Conservation (phyloP, 106 monocot genomes). For the Platanthera guangdongensis region DNA sequence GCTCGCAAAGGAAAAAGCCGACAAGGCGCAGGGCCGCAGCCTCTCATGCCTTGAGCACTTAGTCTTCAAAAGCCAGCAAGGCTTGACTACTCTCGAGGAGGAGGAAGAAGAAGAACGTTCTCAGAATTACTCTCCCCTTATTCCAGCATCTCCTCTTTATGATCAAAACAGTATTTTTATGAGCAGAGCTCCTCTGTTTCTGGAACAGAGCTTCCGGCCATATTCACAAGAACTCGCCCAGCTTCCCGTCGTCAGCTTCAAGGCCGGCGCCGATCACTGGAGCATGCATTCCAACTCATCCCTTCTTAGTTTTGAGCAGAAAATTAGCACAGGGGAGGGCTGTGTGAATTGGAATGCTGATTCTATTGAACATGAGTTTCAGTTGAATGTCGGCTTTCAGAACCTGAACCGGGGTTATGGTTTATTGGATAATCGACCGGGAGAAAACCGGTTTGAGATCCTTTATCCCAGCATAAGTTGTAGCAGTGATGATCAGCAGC, state of each 20-base stretch:
- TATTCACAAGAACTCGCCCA: slow-evolving; percentile 8
- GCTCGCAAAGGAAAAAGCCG: slow-evolving; percentile 28
- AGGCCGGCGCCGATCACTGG: slow-evolving; percentile 4
- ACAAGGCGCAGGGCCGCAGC: slow-evolving; percentile 19
- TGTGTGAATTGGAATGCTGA: slow-evolving; percentile 33
- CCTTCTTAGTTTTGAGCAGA: slow-evolving; percentile 65
- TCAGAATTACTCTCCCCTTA: slow-evolving; percentile 10
- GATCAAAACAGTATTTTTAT: slow-evolving; percentile 33
- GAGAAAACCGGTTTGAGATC: slow-evolving; percentile 33
- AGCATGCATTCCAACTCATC: slow-evolving; percentile 28
- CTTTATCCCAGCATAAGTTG: slow-evolving; percentile 16
- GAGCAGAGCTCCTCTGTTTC: slow-evolving; percentile 3
- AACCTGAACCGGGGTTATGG: not conserved
- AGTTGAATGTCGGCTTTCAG: not conserved
- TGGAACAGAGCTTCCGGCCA: slow-evolving; percentile 5
- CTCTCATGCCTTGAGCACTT: slow-evolving; percentile 25
- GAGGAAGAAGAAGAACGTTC: slow-evolving; percentile 7
- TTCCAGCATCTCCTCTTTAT: slow-evolving; percentile 14
- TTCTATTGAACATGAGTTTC: slow-evolving; percentile 9
- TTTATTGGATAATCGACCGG: not conserved
- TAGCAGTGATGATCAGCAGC: not conserved
- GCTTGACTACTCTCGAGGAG: slow-evolving; percentile 4
- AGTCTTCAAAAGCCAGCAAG: slow-evolving; percentile 14
- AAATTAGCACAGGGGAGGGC: slow-evolving; percentile 21
- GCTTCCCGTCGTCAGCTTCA: slow-evolving; percentile 9